These are phyloP conservation scores for Amanita exitialis DNA, from an alignment of 768 basidiomycete genomes.

Conservation along the genomic window DNA sequence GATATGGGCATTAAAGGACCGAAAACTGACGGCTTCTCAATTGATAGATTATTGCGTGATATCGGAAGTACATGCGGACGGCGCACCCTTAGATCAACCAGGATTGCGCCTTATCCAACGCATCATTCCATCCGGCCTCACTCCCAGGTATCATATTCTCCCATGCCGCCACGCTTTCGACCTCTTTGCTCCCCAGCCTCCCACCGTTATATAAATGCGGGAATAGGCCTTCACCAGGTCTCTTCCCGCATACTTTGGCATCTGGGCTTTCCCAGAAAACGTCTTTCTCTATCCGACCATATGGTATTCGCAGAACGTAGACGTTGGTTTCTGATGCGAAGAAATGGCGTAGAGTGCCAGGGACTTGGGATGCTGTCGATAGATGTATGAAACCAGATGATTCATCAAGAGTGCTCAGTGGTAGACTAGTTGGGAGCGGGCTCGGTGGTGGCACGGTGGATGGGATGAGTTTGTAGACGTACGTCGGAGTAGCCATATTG, in stretches of 20 bases:
- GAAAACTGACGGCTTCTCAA: no score
- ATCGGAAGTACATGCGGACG: no score
- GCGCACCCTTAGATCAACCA: constrained; percentile 21
- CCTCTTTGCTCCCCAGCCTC: constrained; percentile 30
- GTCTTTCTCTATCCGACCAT: constrained; percentile 24
- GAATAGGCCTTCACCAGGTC: constrained; percentile 36
- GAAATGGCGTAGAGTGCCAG: constrained; percentile 35
- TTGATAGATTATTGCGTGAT: no score
- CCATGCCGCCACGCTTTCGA: constrained; percentile 28
- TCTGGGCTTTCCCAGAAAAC: constrained; percentile 42
- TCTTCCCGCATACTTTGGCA: constrained; percentile 26
- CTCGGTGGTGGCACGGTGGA: constrained; percentile 27
- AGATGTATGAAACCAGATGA: constrained; percentile 43
- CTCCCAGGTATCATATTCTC: constrained; percentile 10
- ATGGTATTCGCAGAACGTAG: constrained; percentile 33
- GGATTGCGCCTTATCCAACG: constrained; percentile 8
- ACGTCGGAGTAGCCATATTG: constrained; percentile 28
- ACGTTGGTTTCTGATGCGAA: constrained; percentile 29
- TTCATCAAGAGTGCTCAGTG: constrained; percentile 39
- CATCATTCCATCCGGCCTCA: constrained; percentile 22
- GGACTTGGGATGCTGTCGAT: constrained; percentile 41
- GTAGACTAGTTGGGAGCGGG: constrained; percentile 33
- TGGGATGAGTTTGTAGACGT: constrained; percentile 54
- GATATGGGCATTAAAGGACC: no score
- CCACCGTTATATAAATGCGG: constrained; percentile 44